Evolutionary conservation across 768 basidiomycete species (phyloP).

Genomic region (Cystobasidium tubakii): DNA sequence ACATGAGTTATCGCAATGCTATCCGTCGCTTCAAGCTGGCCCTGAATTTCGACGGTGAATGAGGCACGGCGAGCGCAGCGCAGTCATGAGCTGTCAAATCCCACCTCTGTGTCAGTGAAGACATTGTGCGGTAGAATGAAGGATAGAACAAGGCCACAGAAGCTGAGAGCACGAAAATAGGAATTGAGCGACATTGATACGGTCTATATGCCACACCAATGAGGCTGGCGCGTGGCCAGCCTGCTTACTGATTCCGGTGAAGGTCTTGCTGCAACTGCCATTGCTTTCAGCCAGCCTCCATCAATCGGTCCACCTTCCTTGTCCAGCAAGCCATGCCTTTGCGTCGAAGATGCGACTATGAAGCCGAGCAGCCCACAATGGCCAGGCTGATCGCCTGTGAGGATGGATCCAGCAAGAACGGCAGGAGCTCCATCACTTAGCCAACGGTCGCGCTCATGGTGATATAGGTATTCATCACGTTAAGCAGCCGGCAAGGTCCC

Average conservation of each 20-base stretch:
- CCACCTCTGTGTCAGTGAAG: too few relatives aligned
- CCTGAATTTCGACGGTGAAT: not conserved
- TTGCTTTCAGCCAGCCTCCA: not conserved
- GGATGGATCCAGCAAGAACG: slow-evolving; percentile 15
- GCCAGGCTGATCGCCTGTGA: slow-evolving; percentile 1
- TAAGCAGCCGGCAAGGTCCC: too few relatives aligned
- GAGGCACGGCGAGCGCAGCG: too few relatives aligned
- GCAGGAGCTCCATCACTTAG: slow-evolving; percentile 22
- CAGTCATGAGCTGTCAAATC: too few relatives aligned
- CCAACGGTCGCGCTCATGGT: not conserved
- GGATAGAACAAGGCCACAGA: too few relatives aligned
- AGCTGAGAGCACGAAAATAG: too few relatives aligned
- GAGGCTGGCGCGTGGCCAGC: too few relatives aligned
- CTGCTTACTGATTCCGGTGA: not conserved
- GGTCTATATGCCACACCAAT: too few relatives aligned
- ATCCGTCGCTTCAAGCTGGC: not conserved
- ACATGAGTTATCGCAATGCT: slow-evolving; percentile 4
- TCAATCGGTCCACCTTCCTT: not conserved
- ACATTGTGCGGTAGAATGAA: too few relatives aligned
- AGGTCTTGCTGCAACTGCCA: slow-evolving; percentile 1
- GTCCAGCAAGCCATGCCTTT: not conserved
- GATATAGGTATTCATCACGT: too few relatives aligned
- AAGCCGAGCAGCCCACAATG: slow-evolving; percentile 6
- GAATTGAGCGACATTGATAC: too few relatives aligned
- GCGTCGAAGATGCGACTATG: slow-evolving; percentile 5